Base-by-base conservation (phyloP, 2,329 filamentous ascomycete genomes). In the Arthrocladium fulminans region DNA sequence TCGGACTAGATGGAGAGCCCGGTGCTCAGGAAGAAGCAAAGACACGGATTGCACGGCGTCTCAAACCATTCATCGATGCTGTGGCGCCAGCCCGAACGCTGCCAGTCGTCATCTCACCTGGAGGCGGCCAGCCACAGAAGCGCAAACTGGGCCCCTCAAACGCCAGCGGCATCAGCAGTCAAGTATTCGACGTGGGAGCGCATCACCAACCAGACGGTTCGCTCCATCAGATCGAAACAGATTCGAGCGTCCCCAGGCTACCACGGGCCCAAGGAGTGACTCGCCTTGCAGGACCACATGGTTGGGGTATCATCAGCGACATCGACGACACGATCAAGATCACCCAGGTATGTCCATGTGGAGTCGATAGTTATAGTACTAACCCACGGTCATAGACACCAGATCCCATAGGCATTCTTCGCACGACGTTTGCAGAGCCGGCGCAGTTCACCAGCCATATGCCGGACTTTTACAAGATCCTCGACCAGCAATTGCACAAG, bases 321-420 rank as follows among this genome's bases (percentile, higher is more conserved):
- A 79, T 97, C 56, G 92, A 97, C 62, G 90, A 97, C 66, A 95
- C 89, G 0, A 94, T 97, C 72, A 96, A 97, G 67, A 45, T 49
- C 22, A 48, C 45, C 15, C 32, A 38, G 34, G 44, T 47, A 38
- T 17, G 44, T 38, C 3, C 17, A 35, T 6, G 15, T 17, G 5
- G 20, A 8, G 15, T 39, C 17, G 15, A 3, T n/a, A 38, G 10
- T 39, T 13, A 38, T 10, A 17, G 20, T 35, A 35, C 32, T 35
- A 15, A 35, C 13, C n/a, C n/a, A 15, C 6, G 41, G 72, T 89
- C 56, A 96, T 90, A 85, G 64, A 95, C 90, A 0, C 79, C 82
- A 37, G 83, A 86, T 43, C 82, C 88, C 0, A 74, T 84, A 6
- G 87, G 88, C 2, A 90, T 96, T 59, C 71, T 97, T 3, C 76